Percentiles rank a stretch among this genome's conserved stretches.
These are phyloP conservation scores for Priceomyces carsonii DNA, from an alignment of 805 yeast genomes.

Conservation along the genomic window DNA sequence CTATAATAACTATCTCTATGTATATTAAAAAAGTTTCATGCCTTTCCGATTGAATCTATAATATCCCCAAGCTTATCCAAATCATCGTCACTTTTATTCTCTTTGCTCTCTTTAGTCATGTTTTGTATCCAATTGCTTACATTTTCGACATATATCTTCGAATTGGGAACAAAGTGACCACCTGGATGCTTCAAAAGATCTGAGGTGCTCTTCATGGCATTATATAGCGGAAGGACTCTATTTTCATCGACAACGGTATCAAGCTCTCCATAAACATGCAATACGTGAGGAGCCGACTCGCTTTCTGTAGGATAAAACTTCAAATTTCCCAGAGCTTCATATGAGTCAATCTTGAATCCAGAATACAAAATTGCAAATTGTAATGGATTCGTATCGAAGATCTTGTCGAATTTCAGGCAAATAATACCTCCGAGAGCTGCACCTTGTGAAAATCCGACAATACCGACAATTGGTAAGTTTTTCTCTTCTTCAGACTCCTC, in stretches of 20 bases:
- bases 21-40: slow-evolving; percentile 6
- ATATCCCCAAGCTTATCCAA: slow-evolving; percentile 34
- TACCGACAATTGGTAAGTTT: slow-evolving; percentile 72
- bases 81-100: slow-evolving; percentile 23
- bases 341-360: slow-evolving; percentile 48
- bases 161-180: slow-evolving; percentile 94
- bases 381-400: slow-evolving; percentile 48
- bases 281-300: slow-evolving; percentile 23
- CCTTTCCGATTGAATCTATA: slow-evolving; percentile 34
- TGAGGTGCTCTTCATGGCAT: slow-evolving; percentile 42
- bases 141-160: slow-evolving; percentile 49
- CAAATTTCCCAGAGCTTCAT: slow-evolving; percentile 23
- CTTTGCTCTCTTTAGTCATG: slow-evolving; percentile 12
- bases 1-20: slow-evolving; percentile 12
- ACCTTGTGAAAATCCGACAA: slow-evolving; percentile 93
- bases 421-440: slow-evolving; percentile 82
- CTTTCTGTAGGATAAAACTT: slow-evolving; percentile 25
- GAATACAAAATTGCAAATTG: slow-evolving; percentile 78
- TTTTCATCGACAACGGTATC: slow-evolving; percentile 84
- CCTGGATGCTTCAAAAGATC: slow-evolving; percentile 85
- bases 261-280: slow-evolving; percentile 82
- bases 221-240: slow-evolving; percentile 61
- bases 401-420: slow-evolving; percentile 55
- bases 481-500: slow-evolving; percentile 23
- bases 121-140: slow-evolving; percentile 41